These are phyloP conservation scores for Exophiala aquamarina DNA, from an alignment of 2,329 filamentous ascomycete species.

Conservation along the genomic window DNA sequence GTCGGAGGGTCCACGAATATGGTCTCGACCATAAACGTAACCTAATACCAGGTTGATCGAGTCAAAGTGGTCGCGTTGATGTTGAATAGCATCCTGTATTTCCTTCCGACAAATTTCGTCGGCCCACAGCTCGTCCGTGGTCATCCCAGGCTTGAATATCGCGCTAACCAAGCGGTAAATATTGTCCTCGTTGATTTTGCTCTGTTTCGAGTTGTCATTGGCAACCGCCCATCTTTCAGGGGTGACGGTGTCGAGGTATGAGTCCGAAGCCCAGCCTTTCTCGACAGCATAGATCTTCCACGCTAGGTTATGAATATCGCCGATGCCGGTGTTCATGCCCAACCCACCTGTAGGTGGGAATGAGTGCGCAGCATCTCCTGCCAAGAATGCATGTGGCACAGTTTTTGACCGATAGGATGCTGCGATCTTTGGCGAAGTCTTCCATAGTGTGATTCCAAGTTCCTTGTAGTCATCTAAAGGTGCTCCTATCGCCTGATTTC, in stretches of 20 bases:
- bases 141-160: conserved; percentile 3
- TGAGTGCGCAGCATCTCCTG: conserved; percentile 59
- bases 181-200: conserved; percentile 44
- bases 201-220: conserved; percentile 40
- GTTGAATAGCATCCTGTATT: conserved; percentile 32
- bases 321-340: conserved; percentile 59
- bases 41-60: conserved; percentile 28
- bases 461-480: conserved; percentile 1
- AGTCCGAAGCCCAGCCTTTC: conserved; percentile 28
- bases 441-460: conserved; percentile 10
- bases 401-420: conserved; percentile 3
- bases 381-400: conserved; percentile 41
- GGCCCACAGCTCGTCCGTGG: background rate
- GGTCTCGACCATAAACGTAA: conserved; percentile 4
- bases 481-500: background rate
- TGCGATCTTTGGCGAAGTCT: conserved; percentile 7
- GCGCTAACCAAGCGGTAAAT: conserved; percentile 42
- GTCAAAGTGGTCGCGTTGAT: conserved; percentile 45
- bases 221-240: conserved; percentile 40
- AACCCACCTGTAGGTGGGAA: conserved; percentile 57
- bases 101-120: conserved; percentile 1
- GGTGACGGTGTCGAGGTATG: conserved; percentile 37
- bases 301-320: conserved; percentile 54
- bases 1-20: conserved; percentile 1
- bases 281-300: conserved; percentile 48